Conservation (phyloP, 176 grass and related monocot genomes). For the Stipa capillata region DNA sequence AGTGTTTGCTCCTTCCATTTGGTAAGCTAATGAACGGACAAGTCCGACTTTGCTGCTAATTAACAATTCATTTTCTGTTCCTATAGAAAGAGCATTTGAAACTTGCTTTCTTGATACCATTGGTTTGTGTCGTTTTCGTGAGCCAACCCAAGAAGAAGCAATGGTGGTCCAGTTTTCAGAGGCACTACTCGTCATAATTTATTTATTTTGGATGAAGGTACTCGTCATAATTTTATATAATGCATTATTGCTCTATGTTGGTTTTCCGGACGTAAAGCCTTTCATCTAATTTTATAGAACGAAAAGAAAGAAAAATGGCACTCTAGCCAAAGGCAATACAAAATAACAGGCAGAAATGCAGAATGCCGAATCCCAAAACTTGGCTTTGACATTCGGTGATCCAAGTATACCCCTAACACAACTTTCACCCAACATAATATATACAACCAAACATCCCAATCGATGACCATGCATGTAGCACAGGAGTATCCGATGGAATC, state of each 20-base stretch:
- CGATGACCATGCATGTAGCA: not conserved
- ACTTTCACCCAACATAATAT: not conserved
- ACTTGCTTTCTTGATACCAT: not conserved
- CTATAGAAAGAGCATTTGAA: conserved; percentile 17
- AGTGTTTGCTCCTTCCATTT: not conserved
- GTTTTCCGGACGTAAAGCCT: no score
- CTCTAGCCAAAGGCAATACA: not conserved
- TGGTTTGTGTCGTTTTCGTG: not conserved
- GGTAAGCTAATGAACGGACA: not conserved
- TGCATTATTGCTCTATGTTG: no score
- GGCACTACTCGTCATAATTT: not conserved
- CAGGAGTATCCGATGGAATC: conserved; percentile 11
- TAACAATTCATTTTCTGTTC: not conserved
- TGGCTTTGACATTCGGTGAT: no score
- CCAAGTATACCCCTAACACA: not conserved
- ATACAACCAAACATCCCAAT: conserved; percentile 6
- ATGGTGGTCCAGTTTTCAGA: not conserved
- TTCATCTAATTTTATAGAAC: no score
- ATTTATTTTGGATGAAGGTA: no score
- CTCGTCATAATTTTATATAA: not conserved
- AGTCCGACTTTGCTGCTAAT: conserved; percentile 26
- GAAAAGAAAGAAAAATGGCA: no score
- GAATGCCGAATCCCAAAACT: no score
- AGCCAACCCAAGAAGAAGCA: not conserved
- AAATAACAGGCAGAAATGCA: not conserved